These are phyloP conservation scores for Kuraishia cidri DNA, from an alignment of 805 yeast genomes.

Conservation along the genomic window DNA sequence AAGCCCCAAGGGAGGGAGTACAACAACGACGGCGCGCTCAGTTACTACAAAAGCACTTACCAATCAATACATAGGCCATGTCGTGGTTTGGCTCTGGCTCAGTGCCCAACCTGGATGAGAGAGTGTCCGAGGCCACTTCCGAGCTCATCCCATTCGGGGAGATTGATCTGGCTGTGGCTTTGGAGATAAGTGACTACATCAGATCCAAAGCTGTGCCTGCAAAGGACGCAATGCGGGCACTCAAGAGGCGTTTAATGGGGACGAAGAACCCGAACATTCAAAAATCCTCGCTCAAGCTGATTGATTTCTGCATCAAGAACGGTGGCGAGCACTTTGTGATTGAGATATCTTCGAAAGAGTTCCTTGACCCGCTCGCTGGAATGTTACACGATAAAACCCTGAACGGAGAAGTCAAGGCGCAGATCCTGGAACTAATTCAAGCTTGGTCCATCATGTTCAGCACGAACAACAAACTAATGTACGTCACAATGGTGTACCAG, in stretches of 20 bases:
- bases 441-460: constrained; percentile 73
- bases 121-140: constrained; percentile 72
- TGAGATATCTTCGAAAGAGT: constrained; percentile 78
- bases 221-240: constrained; percentile 75
- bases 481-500: constrained; percentile 54
- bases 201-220: constrained; percentile 74
- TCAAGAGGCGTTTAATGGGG: constrained; percentile 61
- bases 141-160: constrained; percentile 92
- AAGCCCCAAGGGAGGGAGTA: no score
- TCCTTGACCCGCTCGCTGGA: constrained; percentile 68
- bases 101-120: constrained; percentile 40
- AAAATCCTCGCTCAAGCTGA: constrained; percentile 62
- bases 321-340: constrained; percentile 80
- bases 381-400: constrained; percentile 19
- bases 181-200: constrained; percentile 83
- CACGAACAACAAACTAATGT: constrained; percentile 53
- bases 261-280: constrained; percentile 76
- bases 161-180: constrained; percentile 56
- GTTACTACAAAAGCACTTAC: no score
- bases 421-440: constrained; percentile 57
- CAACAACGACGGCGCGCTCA: no score
- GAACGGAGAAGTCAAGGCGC: constrained; percentile 45
- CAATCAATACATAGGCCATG: constrained; percentile 21
- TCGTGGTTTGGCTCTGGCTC: constrained; percentile 39
- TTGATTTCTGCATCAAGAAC: constrained; percentile 86